Percentiles rank a stretch among this genome's conserved stretches.
phyloP scores from a whole-genome alignment of 495 filamentous ascomycete species.

The Aspergillus sclerotiicarbonarius region DNA sequence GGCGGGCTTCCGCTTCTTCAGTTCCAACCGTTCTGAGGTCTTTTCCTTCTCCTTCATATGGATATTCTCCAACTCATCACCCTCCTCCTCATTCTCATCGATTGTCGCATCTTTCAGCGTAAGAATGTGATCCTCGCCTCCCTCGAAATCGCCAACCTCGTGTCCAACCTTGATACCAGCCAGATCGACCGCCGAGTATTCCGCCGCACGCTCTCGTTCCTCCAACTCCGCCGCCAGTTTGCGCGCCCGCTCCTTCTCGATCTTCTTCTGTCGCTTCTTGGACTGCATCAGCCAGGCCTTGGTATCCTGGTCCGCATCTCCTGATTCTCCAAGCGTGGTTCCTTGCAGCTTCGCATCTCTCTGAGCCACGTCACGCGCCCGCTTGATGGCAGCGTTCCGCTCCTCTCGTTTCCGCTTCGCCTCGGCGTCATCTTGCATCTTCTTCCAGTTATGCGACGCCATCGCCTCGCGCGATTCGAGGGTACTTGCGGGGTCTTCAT shows the following conservation, averaged over 20 bases:
- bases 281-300: constrained; percentile 79
- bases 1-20: constrained; percentile 88
- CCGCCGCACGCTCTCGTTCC: constrained; percentile 53
- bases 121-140: constrained; percentile 75
- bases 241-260: constrained; percentile 69
- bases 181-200: constrained; percentile 79
- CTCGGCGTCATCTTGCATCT: constrained; percentile 56
- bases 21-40: constrained; percentile 69
- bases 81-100: constrained; percentile 82
- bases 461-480: constrained; percentile 76
- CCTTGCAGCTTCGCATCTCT: constrained; percentile 73
- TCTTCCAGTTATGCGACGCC: constrained; percentile 71
- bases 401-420: constrained; percentile 76
- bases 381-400: constrained; percentile 76
- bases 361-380: constrained; percentile 78
- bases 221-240: constrained; percentile 75
- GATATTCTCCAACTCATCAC: constrained; percentile 88
- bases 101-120: constrained; percentile 89
- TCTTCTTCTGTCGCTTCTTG: constrained; percentile 89
- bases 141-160: constrained; percentile 72
- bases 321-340: constrained; percentile 70
- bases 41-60: constrained; percentile 75
- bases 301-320: constrained; percentile 62
- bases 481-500: constrained; percentile 70
- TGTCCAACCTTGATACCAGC: constrained; percentile 90